Percentiles rank a stretch among this genome's conserved stretches.
These are phyloP conservation scores for Septoria linicola DNA, from an alignment of 2,329 filamentous ascomycete species.

Conservation along the genomic window DNA sequence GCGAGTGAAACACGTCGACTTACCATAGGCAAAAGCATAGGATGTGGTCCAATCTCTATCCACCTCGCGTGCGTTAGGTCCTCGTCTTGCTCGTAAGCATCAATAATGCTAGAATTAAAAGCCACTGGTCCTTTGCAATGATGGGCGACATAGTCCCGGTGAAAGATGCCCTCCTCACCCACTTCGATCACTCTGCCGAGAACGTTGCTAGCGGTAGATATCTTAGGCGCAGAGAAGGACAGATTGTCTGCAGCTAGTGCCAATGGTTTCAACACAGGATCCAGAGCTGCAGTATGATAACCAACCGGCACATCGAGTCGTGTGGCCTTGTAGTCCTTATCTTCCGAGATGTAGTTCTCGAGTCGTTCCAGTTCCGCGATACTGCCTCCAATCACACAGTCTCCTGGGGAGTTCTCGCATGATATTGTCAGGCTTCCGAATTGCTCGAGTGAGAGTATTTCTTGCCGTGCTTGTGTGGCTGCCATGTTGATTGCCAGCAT, in stretches of 20 bases:
- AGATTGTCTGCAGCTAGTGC: slow-evolving; percentile 7
- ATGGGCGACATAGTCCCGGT: slow-evolving; percentile 11
- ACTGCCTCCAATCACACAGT: slow-evolving; percentile 14
- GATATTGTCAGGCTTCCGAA: slow-evolving; percentile 7
- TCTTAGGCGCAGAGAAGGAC: slow-evolving; percentile 5
- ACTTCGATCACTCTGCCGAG: slow-evolving; percentile 17
- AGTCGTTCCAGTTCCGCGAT: not conserved
- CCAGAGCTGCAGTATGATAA: slow-evolving; percentile 18
- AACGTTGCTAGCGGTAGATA: slow-evolving; percentile 21
- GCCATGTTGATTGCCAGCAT: slow-evolving; percentile 19
- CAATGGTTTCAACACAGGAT: slow-evolving; percentile 14
- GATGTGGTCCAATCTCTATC: slow-evolving; percentile 23
- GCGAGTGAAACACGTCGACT: not conserved
- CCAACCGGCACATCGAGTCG: slow-evolving; percentile 17
- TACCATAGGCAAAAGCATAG: slow-evolving; percentile 17
- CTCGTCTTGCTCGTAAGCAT: slow-evolving; percentile 3
- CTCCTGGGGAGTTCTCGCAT: slow-evolving; percentile 15
- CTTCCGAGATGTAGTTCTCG: not conserved
- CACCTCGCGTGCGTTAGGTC: slow-evolving; percentile 2
- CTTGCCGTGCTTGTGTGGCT: slow-evolving; percentile 2
- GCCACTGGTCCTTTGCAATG: slow-evolving; percentile 17
- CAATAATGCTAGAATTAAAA: slow-evolving; percentile 15
- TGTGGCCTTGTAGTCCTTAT: slow-evolving; percentile 5
- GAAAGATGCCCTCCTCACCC: slow-evolving; percentile 15
- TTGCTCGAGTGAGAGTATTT: not conserved